Conservation (phyloP, 345 rosid species). For the Brassica rapa region DNA sequence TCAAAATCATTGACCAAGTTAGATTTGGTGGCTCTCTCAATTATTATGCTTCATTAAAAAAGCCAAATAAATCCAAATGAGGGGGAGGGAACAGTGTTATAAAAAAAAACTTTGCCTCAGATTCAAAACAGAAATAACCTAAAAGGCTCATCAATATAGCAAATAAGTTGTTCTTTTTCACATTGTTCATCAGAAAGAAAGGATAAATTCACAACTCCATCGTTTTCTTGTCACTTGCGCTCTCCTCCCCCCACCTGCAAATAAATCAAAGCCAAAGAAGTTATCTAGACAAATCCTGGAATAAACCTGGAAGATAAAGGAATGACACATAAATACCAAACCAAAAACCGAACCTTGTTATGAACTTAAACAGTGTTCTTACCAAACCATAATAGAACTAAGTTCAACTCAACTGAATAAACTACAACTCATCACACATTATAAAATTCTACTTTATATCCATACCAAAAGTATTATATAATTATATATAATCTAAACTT, state of each 20-base stretch:
- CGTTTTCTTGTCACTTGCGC: not conserved
- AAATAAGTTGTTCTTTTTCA: constrained; percentile 5
- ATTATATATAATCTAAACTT: not conserved
- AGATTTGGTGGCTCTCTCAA: not conserved
- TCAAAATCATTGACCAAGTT: not conserved
- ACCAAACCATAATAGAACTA: not conserved
- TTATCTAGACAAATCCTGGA: not conserved
- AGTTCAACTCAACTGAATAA: not conserved
- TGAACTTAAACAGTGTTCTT: not conserved
- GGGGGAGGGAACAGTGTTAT: not conserved
- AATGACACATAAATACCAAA: not conserved
- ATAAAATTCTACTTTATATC: not conserved
- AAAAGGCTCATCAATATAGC: constrained; percentile 5
- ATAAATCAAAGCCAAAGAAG: not conserved
- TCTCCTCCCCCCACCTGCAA: constrained; percentile 10
- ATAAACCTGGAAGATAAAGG: not conserved
- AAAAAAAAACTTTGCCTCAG: not conserved
- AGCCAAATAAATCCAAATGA: not conserved
- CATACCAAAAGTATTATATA: not conserved
- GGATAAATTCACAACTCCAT: constrained; percentile 21
- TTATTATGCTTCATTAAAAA: not conserved
- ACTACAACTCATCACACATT: not conserved
- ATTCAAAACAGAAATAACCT: not conserved
- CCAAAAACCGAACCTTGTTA: not conserved
- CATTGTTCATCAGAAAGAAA: constrained; percentile 19